Conservation (phyloP, 2,329 filamentous ascomycete species). For the Karstenula rhodostoma region DNA sequence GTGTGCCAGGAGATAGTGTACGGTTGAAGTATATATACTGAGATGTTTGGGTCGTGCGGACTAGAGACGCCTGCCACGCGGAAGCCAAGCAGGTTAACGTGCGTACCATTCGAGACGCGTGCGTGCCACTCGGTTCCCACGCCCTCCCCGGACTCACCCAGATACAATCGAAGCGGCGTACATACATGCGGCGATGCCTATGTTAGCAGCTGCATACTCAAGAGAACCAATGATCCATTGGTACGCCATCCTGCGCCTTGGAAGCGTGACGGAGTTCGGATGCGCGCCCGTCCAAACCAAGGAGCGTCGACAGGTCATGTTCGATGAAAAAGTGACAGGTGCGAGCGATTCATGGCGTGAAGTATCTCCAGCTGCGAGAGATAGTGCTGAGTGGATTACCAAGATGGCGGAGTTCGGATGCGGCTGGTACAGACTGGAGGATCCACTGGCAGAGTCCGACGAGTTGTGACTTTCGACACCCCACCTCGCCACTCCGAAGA, state of each 20-base stretch:
- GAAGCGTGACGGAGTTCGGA: slow-evolving; percentile 1
- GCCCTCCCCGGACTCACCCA: background rate
- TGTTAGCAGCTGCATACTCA: background rate
- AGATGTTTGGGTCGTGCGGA: background rate
- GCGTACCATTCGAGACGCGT: background rate
- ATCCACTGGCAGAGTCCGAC: background rate
- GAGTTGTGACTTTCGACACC: background rate
- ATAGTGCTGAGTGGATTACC: background rate
- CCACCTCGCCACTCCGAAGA: slow-evolving; percentile 4
- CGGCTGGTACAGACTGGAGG: background rate
- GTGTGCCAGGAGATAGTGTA: background rate
- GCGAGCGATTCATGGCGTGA: background rate
- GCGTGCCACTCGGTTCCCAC: background rate
- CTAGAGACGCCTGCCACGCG: background rate
- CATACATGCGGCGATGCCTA: background rate
- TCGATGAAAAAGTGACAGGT: background rate
- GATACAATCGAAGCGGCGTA: background rate
- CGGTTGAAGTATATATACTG: background rate
- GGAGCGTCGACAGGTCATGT: background rate
- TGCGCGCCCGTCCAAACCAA: background rate
- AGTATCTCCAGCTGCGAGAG: background rate
- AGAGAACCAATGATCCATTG: background rate
- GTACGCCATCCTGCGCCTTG: background rate
- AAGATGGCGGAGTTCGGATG: slow-evolving; percentile 5
- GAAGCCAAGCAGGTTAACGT: background rate